These are phyloP conservation scores for Phanerochaete carnosa DNA, from an alignment of 768 basidiomycete species.

Conservation along the genomic window DNA sequence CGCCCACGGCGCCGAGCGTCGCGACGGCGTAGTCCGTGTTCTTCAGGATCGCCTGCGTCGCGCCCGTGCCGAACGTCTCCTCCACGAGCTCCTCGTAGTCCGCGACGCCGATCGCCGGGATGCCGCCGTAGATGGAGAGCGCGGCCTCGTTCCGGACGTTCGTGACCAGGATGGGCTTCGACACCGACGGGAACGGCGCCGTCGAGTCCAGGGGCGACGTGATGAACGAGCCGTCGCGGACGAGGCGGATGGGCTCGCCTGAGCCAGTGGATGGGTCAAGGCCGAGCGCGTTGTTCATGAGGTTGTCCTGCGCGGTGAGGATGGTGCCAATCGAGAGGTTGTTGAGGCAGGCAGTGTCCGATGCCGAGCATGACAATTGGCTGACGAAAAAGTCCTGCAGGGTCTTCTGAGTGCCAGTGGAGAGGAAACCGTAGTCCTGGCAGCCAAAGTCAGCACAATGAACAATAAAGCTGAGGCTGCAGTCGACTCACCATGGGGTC, in stretches of 20 bases:
- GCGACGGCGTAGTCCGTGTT: slow-evolving; percentile 46
- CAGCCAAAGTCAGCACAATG: slow-evolving; percentile 35
- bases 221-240: slow-evolving; percentile 66
- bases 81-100: slow-evolving; percentile 38
- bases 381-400: slow-evolving; percentile 52
- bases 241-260: slow-evolving; percentile 61
- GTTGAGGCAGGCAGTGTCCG: slow-evolving; percentile 48
- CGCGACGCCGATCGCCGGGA: slow-evolving; percentile 36
- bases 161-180: slow-evolving; percentile 69
- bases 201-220: slow-evolving; percentile 63
- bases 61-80: slow-evolving; percentile 42
- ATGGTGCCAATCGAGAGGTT: slow-evolving; percentile 48
- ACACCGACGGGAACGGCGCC: slow-evolving; percentile 48
- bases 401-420: slow-evolving; percentile 46
- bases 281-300: slow-evolving; percentile 38
- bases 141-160: slow-evolving; percentile 74
- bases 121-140: slow-evolving; percentile 47
- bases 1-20: slow-evolving; percentile 13
- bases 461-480: slow-evolving; percentile 25
- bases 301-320: slow-evolving; percentile 47
- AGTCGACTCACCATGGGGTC: slow-evolving; percentile 70
- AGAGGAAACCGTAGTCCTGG: slow-evolving; percentile 72
- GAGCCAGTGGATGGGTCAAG: slow-evolving; percentile 53
- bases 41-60: slow-evolving; percentile 39
- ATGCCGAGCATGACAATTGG: slow-evolving; percentile 42